Evolutionary conservation across 1,139 yeast species (phyloP).

Genomic region (Hemisphaericaspora subhashii): DNA sequence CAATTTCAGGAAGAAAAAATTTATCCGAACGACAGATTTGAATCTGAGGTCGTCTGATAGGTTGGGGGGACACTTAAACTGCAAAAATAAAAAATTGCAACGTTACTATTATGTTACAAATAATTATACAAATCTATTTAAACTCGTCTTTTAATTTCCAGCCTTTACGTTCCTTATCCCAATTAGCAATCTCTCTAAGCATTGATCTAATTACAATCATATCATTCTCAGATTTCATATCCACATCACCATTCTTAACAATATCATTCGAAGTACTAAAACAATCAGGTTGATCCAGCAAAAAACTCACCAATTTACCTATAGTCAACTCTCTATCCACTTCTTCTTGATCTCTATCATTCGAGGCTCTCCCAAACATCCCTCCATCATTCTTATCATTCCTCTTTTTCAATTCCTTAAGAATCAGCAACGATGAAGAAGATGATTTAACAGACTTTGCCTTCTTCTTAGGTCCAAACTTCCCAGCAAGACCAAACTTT

Average conservation of each 20-base stretch:
- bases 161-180: constrained; percentile 57
- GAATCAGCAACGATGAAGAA: constrained; percentile 3
- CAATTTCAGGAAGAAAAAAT: too few species aligned
- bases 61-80: too few species aligned
- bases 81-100: not conserved
- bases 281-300: constrained; percentile 33
- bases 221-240: constrained; percentile 52
- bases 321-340: constrained; percentile 21
- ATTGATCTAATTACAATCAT: constrained; percentile 66
- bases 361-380: constrained; percentile 10
- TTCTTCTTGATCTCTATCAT: constrained; percentile 17
- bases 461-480: constrained; percentile 15
- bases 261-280: constrained; percentile 62
- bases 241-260: constrained; percentile 47
- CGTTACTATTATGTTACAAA: too few species aligned
- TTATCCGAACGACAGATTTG: too few species aligned
- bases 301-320: constrained; percentile 32
- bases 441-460: too few species aligned
- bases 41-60: too few species aligned
- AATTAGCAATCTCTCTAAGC: constrained; percentile 65
- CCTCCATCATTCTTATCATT: constrained; percentile 20
- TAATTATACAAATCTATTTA: constrained; percentile 3
- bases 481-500: constrained; percentile 80
- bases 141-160: constrained; percentile 71
- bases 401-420: constrained; percentile 10